Conservation (phyloP, 345 rosid species). For the Salix udensis region DNA sequence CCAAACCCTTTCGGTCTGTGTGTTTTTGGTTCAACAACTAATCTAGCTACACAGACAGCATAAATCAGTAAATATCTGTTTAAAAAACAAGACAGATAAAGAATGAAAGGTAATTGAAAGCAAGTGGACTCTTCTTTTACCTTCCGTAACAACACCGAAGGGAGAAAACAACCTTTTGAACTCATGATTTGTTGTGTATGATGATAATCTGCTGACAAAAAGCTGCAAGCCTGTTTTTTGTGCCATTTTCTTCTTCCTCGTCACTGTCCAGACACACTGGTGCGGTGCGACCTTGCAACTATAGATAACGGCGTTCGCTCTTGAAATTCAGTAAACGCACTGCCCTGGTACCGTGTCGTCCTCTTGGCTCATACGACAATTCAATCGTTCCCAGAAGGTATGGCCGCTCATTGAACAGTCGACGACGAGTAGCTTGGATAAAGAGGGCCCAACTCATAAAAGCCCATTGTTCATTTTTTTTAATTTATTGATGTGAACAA, state of each 20-base stretch:
- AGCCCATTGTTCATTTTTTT: too few species aligned
- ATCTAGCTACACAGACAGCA: slow-evolving; percentile 36
- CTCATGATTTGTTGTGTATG: slow-evolving; percentile 31
- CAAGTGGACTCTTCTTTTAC: slow-evolving; percentile 11
- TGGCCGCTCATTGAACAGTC: not conserved
- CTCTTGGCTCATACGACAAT: too few species aligned
- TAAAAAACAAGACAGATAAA: not conserved
- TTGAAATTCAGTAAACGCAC: too few species aligned
- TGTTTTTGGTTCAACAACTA: slow-evolving; percentile 45
- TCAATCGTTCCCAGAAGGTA: too few species aligned
- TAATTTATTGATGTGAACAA: too few species aligned
- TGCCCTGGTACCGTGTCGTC: too few species aligned
- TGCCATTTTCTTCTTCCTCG: slow-evolving; percentile 30
- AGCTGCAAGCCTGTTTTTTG: slow-evolving; percentile 38
- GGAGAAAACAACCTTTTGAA: slow-evolving; percentile 34
- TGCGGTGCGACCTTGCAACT: not conserved
- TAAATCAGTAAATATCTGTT: not conserved
- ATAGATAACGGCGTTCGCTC: not conserved
- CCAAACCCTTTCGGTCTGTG: slow-evolving; percentile 73
- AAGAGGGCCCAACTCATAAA: too few species aligned
- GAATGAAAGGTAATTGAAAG: not conserved
- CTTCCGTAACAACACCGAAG: slow-evolving; percentile 40
- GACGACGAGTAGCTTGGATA: not conserved
- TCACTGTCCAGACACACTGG: slow-evolving; percentile 21
- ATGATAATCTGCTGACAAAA: slow-evolving; percentile 49